A percentile compares a stretch with the other conserved stretches of the same genome.
These are phyloP conservation scores for Aspergillus felis DNA, from an alignment of 2,329 filamentous ascomycete species.

Conservation along the genomic window DNA sequence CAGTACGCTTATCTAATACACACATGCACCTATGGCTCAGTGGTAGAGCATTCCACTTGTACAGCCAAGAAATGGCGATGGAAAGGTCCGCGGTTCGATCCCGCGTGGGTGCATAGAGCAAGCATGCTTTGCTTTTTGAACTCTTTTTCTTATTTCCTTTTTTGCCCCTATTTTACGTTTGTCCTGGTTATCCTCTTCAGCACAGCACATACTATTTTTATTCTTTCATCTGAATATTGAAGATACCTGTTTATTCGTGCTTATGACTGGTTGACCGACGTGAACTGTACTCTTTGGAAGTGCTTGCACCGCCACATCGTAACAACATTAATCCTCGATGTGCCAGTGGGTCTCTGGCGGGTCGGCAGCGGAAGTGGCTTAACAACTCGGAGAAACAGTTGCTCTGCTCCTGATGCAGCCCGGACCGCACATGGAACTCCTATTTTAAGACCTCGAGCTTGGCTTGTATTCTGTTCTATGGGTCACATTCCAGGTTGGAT, in stretches of 20 bases:
- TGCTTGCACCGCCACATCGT: slow-evolving; percentile 27
- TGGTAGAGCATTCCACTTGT: neutral
- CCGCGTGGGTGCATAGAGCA: neutral
- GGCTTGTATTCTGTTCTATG: neutral
- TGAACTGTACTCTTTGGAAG: no score
- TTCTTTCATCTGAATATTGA: neutral
- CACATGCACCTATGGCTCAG: neutral
- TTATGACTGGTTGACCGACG: neutral
- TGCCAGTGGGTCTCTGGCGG: slow-evolving; percentile 18
- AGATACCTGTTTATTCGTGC: neutral
- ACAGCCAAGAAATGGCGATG: neutral
- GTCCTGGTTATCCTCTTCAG: neutral
- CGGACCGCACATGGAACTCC: slow-evolving; percentile 1
- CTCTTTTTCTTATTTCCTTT: neutral
- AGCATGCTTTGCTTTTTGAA: neutral
- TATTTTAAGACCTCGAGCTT: neutral
- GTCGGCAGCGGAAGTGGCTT: slow-evolving; percentile 31
- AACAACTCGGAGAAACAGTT: slow-evolving; percentile 14
- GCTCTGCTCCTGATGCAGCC: slow-evolving; percentile 9
- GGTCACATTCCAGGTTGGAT: neutral
- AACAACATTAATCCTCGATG: slow-evolving; percentile 26
- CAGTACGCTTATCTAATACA: neutral
- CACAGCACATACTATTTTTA: no score
- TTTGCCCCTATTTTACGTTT: neutral
- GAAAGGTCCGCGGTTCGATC: neutral